These are phyloP conservation scores for Podaxis sp. DNA, from an alignment of 768 basidiomycete genomes.

Conservation along the genomic window DNA sequence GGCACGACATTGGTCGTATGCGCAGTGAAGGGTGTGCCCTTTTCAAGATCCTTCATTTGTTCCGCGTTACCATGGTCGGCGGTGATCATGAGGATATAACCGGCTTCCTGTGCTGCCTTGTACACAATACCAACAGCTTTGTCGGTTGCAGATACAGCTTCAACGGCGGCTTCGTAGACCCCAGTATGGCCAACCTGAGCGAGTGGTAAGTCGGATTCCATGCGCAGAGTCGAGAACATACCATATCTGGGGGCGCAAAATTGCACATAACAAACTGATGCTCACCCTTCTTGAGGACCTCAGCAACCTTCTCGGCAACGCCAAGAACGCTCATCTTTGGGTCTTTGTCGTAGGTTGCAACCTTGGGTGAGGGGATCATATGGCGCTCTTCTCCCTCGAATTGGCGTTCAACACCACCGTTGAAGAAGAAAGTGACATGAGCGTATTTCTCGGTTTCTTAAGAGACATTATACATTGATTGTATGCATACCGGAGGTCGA, in stretches of 20 bases:
- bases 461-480: neutral
- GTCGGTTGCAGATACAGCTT: constrained; percentile 86
- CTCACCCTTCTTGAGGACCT: constrained; percentile 62
- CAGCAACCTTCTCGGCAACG: constrained; percentile 91
- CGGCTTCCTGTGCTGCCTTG: constrained; percentile 78
- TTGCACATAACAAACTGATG: constrained; percentile 97
- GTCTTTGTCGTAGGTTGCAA: constrained; percentile 89
- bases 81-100: constrained; percentile 84
- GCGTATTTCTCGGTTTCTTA: constrained; percentile 97
- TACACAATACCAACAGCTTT: constrained; percentile 84
- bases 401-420: constrained; percentile 93
- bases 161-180: constrained; percentile 83
- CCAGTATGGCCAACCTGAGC: constrained; percentile 87
- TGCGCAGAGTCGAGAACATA: constrained; percentile 18
- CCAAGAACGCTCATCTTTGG: constrained; percentile 87
- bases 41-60: constrained; percentile 83
- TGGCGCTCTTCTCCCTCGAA: constrained; percentile 77
- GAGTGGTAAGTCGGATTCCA: neutral
- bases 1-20: constrained; percentile 89
- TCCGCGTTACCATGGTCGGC: constrained; percentile 97
- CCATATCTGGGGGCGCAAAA: constrained; percentile 97
- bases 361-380: constrained; percentile 90
- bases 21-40: constrained; percentile 87
- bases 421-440: constrained; percentile 98
- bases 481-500: neutral